phyloP scores from a whole-genome alignment of 805 yeast genomes.

The Middelhovenomyces tepae region DNA sequence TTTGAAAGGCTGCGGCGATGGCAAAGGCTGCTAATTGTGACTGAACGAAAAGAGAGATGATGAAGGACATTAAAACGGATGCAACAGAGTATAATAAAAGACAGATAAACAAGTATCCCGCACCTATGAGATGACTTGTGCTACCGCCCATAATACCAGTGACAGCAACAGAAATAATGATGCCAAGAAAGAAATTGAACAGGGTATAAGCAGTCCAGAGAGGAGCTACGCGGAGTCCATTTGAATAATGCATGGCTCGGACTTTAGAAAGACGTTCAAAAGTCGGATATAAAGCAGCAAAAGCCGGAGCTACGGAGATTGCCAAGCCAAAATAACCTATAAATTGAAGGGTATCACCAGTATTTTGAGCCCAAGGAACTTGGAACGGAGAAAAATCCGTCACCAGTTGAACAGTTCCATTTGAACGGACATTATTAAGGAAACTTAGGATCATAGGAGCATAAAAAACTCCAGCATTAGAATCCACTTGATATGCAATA shows the following conservation, averaged over 20 bases:
- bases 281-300: constrained; percentile 28
- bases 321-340: constrained; percentile 28
- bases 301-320: constrained; percentile 30
- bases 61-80: constrained; percentile 22
- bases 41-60: constrained; percentile 25
- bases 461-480: constrained; percentile 16
- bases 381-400: constrained; percentile 28
- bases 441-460: constrained; percentile 23
- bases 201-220: constrained; percentile 27
- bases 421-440: constrained; percentile 22
- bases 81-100: constrained; percentile 26
- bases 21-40: constrained; percentile 33
- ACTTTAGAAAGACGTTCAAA: constrained; percentile 27
- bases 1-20: constrained; percentile 26
- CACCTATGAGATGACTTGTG: constrained; percentile 19
- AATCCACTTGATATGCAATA: constrained; percentile 23
- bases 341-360: constrained; percentile 29
- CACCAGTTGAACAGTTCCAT: constrained; percentile 21
- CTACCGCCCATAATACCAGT: constrained; percentile 22
- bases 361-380: constrained; percentile 23
- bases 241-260: constrained; percentile 31
- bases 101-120: constrained; percentile 26
- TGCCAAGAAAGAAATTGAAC: constrained; percentile 19
- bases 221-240: constrained; percentile 27
- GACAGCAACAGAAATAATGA: constrained; percentile 21